A percentile compares a stretch with the other conserved stretches of the same genome.
phyloP scores from a whole-genome alignment of 306 rosid species.

The Casuarina glauca region DNA sequence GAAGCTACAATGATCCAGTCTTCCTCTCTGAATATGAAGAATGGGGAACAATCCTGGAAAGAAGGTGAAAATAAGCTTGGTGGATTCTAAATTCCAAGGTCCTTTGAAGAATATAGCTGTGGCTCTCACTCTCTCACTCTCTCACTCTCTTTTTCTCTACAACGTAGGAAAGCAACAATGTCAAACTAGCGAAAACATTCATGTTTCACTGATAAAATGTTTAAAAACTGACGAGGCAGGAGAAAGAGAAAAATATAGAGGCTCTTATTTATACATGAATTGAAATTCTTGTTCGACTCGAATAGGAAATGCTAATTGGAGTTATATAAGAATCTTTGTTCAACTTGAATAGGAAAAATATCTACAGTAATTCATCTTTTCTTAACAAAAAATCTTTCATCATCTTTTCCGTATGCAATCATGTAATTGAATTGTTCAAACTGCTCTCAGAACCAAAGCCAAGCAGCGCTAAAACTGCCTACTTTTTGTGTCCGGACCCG shows the following conservation, averaged over 20 bases:
- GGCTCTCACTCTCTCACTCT: not conserved
- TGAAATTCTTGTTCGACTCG: too few relatives aligned
- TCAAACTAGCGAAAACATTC: not conserved
- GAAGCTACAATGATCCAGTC: not conserved
- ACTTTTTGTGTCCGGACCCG: not conserved
- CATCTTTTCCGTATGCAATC: not conserved
- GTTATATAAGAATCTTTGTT: too few relatives aligned
- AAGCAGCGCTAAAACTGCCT: not conserved
- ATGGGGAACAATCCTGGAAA: constrained; percentile 2
- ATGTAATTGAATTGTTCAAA: not conserved
- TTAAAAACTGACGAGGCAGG: too few relatives aligned
- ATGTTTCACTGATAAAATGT: not conserved
- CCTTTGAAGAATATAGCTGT: not conserved
- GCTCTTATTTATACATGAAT: too few relatives aligned
- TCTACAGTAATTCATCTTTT: too few relatives aligned
- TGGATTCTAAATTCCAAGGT: not conserved
- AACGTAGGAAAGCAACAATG: not conserved
- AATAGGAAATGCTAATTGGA: too few relatives aligned
- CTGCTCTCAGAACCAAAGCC: not conserved
- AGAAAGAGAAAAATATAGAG: too few relatives aligned
- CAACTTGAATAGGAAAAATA: too few relatives aligned
- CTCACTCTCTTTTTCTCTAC: too few relatives aligned
- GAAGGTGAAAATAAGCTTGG: not conserved
- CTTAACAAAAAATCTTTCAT: not conserved
- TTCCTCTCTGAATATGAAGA: not conserved